Evolutionary conservation across 352 stramenopile genomes (phyloP).

Genomic region (Hyaloperonospora arabidopsidis): DNA sequence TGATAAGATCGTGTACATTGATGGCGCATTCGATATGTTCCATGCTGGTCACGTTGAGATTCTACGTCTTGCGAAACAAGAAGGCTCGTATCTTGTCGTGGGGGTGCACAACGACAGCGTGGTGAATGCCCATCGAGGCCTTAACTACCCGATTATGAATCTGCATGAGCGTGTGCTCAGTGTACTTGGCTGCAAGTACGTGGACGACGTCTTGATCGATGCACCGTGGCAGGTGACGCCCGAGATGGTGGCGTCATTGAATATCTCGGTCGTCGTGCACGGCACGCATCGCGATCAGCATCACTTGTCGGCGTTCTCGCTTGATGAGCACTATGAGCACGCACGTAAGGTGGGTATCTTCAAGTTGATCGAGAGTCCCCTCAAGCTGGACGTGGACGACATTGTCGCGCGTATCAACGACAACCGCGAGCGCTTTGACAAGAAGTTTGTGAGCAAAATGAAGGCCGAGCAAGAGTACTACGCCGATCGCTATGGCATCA

Average conservation of each 20-base stretch:
- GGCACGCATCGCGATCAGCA: conserved; percentile 80
- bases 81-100: conserved; percentile 94
- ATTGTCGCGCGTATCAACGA: conserved; percentile 86
- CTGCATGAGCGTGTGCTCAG: conserved; percentile 95
- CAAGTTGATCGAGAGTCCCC: conserved; percentile 62
- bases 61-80: conserved; percentile 87
- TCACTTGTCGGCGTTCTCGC: conserved; percentile 45
- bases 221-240: conserved; percentile 91
- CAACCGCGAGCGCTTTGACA: conserved; percentile 86
- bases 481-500: conserved; percentile 78
- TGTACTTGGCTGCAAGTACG: conserved; percentile 93
- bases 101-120: conserved; percentile 93
- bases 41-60: conserved; percentile 96
- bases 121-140: conserved; percentile 82
- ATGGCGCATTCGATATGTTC: conserved; percentile 99
- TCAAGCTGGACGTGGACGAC: conserved; percentile 74
- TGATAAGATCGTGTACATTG: conserved; percentile 96
- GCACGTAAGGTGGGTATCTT: conserved; percentile 81
- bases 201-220: conserved; percentile 98
- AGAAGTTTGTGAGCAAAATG: conserved; percentile 92
- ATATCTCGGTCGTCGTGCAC: conserved; percentile 78
- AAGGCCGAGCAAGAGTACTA: conserved; percentile 91
- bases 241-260: conserved; percentile 93
- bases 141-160: conserved; percentile 97
- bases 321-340: conserved; percentile 75